Evolutionary conservation across 306 rosid genomes (phyloP).

Genomic region (Cicer chorassanicum): DNA sequence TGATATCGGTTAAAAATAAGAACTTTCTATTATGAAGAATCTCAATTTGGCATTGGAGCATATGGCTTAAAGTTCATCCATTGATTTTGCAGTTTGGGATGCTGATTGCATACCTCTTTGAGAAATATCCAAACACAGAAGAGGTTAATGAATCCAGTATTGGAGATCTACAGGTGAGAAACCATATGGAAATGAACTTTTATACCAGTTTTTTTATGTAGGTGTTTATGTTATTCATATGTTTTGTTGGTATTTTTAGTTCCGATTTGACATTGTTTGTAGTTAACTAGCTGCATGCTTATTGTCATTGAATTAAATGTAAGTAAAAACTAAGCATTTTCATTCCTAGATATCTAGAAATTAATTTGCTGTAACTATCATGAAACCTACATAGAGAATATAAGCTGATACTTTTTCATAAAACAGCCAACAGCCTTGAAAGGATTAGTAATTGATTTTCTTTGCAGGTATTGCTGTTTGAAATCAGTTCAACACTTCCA

Average conservation of each 20-base stretch:
- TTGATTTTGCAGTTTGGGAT: constrained; percentile 82
- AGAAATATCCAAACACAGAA: constrained; percentile 71
- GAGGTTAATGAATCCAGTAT: constrained; percentile 70
- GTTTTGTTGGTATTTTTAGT: constrained; percentile 14
- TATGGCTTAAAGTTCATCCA: constrained; percentile 33
- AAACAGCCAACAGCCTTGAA: constrained; percentile 10
- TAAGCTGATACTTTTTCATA: background rate
- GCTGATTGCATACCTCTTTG: constrained; percentile 87
- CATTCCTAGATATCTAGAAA: background rate
- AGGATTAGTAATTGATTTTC: background rate
- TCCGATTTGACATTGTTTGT: background rate
- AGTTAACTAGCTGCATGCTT: background rate
- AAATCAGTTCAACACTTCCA: background rate
- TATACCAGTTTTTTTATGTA: constrained; percentile 16
- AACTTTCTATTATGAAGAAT: constrained; percentile 5
- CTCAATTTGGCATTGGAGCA: constrained; percentile 30
- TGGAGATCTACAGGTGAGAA: constrained; percentile 88
- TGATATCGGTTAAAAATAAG: too few relatives aligned
- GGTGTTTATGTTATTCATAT: background rate
- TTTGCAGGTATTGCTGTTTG: constrained; percentile 5
- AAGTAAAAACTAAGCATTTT: background rate
- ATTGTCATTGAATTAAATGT: constrained; percentile 1
- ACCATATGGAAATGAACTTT: constrained; percentile 28
- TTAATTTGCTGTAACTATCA: background rate
- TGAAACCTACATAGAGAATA: background rate